phyloP scores from a whole-genome alignment of 2,329 filamentous ascomycete genomes.

The Cadophora sp. region DNA sequence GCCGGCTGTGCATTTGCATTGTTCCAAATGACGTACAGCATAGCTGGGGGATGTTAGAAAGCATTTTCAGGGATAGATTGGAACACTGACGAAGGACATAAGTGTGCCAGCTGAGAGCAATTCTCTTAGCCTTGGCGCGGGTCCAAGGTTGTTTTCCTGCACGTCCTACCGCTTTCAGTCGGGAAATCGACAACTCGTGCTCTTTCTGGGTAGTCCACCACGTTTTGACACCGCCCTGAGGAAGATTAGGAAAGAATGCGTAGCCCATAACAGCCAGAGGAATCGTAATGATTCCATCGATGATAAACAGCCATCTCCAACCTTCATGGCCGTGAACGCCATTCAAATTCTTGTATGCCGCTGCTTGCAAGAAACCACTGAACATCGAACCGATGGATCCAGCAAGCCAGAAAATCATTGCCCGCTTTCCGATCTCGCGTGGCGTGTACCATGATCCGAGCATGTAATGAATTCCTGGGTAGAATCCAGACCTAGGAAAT shows the following conservation, averaged over 20 bases:
- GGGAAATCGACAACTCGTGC: conserved; percentile 35
- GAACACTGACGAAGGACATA: conserved; percentile 46
- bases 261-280: conserved; percentile 43
- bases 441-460: conserved; percentile 62
- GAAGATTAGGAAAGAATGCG: conserved; percentile 40
- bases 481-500: conserved; percentile 47
- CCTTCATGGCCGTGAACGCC: conserved; percentile 48
- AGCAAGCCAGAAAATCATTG: conserved; percentile 64
- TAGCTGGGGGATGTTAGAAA: conserved; percentile 21
- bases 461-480: conserved; percentile 60
- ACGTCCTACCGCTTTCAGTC: conserved; percentile 46
- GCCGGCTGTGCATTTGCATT: conserved; percentile 46
- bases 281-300: conserved; percentile 47
- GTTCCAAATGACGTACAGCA: conserved; percentile 50
- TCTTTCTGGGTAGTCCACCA: conserved; percentile 42
- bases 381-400: conserved; percentile 60
- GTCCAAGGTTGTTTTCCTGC: conserved; percentile 49
- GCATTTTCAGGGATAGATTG: conserved; percentile 14
- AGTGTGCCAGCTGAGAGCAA: conserved; percentile 50
- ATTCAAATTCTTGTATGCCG: conserved; percentile 50
- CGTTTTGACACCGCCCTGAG: conserved; percentile 42
- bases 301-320: conserved; percentile 56
- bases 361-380: conserved; percentile 53
- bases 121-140: conserved; percentile 44
- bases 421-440: conserved; percentile 50